Evolutionary conservation across 2,329 filamentous ascomycete genomes (phyloP).

Genomic region (Fusarium sublunatum): DNA sequence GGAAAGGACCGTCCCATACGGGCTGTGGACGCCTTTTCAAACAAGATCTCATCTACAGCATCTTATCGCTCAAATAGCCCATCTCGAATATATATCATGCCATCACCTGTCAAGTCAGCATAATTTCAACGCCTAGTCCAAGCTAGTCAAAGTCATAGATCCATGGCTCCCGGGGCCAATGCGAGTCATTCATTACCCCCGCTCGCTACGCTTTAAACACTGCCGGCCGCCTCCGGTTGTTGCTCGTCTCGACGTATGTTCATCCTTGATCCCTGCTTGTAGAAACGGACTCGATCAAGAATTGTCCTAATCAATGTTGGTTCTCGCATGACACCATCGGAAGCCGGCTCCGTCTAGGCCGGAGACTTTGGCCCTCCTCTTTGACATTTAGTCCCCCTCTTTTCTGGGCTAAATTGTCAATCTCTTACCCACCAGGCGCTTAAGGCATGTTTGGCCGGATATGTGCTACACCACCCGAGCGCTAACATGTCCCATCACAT

Average conservation of each 20-base stretch:
- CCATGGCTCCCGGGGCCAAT: conserved; percentile 41
- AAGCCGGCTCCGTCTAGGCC: conserved; percentile 15
- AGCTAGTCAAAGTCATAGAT: conserved; percentile 31
- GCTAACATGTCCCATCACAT: conserved; percentile 43
- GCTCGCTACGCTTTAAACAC: conserved; percentile 26
- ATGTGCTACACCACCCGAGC: conserved; percentile 38
- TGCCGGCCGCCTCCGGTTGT: conserved; percentile 37
- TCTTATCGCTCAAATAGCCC: conserved; percentile 9
- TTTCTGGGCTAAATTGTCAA: conserved; percentile 46
- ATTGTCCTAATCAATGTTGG: conserved; percentile 6
- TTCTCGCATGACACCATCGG: conserved; percentile 15
- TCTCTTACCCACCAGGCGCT: conserved; percentile 32
- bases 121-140: conserved; percentile 18
- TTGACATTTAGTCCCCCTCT: conserved; percentile 28
- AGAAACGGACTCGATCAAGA: conserved; percentile 4
- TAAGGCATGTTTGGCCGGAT: conserved; percentile 36
- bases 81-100: conserved; percentile 7
- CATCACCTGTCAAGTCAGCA: conserved; percentile 16
- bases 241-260: conserved; percentile 25
- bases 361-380: conserved; percentile 29
- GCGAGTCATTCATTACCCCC: conserved; percentile 47
- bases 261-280: conserved; percentile 31
- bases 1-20: conserved; percentile 7
- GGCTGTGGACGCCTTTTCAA: neutral
- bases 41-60: conserved; percentile 7